phyloP scores from a whole-genome alignment of 176 grass and related monocot species.

The Ensete ventricosum region DNA sequence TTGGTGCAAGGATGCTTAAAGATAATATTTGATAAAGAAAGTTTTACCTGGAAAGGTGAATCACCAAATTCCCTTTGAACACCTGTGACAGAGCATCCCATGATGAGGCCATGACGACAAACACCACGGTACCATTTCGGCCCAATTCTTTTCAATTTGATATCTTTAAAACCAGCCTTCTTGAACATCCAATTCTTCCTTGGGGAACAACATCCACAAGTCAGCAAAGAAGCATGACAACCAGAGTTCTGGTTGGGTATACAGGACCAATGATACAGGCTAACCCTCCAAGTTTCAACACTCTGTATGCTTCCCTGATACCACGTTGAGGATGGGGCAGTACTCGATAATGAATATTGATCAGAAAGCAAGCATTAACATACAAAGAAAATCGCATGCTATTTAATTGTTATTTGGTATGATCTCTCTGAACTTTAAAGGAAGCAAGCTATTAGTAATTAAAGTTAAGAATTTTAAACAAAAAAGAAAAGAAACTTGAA shows the following conservation, averaged over 20 bases:
- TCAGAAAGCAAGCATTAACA: constrained; percentile 4
- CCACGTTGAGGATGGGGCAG: constrained; percentile 81
- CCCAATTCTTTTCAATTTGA: constrained; percentile 81
- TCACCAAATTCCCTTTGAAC: constrained; percentile 65
- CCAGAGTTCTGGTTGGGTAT: constrained; percentile 69
- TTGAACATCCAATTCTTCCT: constrained; percentile 94
- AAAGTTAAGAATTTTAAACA: background rate
- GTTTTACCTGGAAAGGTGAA: constrained; percentile 55
- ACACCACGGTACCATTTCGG: constrained; percentile 95
- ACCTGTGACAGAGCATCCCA: constrained; percentile 85
- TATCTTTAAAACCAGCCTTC: constrained; percentile 80
- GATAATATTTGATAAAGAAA: background rate
- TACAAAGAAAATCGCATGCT: background rate
- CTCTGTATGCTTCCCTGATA: constrained; percentile 92
- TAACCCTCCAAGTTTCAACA: constrained; percentile 57
- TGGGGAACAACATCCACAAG: constrained; percentile 97
- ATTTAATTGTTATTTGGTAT: background rate
- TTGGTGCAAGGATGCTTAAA: background rate
- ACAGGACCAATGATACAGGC: constrained; percentile 86
- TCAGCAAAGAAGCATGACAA: constrained; percentile 80
- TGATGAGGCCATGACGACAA: constrained; percentile 77
- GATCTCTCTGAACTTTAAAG: background rate
- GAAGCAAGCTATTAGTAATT: background rate
- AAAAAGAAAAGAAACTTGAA: too few species aligned
- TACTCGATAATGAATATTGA: constrained; percentile 67